Evolutionary conservation across 768 basidiomycete genomes (phyloP).

Genomic region (Chiua virens): DNA sequence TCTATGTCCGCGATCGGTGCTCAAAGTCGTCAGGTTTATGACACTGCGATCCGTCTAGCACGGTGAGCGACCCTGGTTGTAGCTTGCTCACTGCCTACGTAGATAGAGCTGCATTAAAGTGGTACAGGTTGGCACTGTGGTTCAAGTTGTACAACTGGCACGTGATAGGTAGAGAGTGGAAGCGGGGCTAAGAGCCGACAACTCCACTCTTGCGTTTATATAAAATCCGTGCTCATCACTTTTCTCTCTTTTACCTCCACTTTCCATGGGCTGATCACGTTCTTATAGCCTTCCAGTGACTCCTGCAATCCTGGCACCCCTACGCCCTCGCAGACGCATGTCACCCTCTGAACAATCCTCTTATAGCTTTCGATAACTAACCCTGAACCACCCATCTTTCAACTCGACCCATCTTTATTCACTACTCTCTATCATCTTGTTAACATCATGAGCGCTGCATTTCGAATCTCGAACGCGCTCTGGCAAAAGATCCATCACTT

Average conservation of each 20-base stretch:
- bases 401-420: background rate
- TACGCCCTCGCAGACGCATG: slow-evolving; percentile 24
- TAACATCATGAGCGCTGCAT: slow-evolving; percentile 41
- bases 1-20: slow-evolving; percentile 16
- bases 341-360: slow-evolving; percentile 4
- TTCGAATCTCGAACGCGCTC: slow-evolving; percentile 72
- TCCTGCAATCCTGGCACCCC: slow-evolving; percentile 19
- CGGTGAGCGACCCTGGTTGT: background rate
- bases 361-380: slow-evolving; percentile 11
- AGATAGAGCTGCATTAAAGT: too few relatives aligned
- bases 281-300: background rate
- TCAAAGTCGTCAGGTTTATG: background rate
- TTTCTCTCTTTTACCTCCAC: background rate
- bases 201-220: slow-evolving; percentile 2
- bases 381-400: background rate
- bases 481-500: slow-evolving; percentile 94
- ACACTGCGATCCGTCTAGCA: background rate
- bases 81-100: slow-evolving; percentile 2
- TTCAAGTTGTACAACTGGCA: too few relatives aligned
- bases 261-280: slow-evolving; percentile 20
- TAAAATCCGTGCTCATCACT: background rate
- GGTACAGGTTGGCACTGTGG: background rate
- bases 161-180: slow-evolving; percentile 11
- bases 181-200: slow-evolving; percentile 9
- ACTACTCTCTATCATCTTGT: background rate